Percentiles rank a stretch among this genome's conserved stretches.
Conservation (phyloP, 768 basidiomycete genomes). For the Boletus tylopilopsis region DNA sequence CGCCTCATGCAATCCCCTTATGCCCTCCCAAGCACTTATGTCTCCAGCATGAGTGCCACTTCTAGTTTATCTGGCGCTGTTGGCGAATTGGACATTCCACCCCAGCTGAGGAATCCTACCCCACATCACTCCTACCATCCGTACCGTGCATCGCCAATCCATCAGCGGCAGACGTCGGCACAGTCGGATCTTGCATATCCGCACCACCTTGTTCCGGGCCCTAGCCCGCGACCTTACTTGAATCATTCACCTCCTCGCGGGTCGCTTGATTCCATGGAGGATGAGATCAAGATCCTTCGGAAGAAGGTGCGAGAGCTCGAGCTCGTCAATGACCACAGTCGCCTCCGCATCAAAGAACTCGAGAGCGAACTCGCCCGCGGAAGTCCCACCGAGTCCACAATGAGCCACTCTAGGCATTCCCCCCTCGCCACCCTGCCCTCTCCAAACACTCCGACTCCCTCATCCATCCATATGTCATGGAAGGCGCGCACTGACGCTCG, state of each 20-base stretch:
- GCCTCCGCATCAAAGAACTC: slow-evolving; percentile 45
- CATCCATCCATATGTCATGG: slow-evolving; percentile 56
- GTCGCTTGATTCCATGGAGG: slow-evolving; percentile 33
- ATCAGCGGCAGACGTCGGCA: slow-evolving; percentile 22
- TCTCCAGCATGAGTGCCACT: slow-evolving; percentile 42
- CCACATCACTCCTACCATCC: slow-evolving; percentile 27
- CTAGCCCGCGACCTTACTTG: slow-evolving; percentile 18
- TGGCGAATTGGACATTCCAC: slow-evolving; percentile 46
- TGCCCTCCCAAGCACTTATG: slow-evolving; percentile 31
- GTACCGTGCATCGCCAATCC: slow-evolving; percentile 20
- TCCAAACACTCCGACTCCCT: slow-evolving; percentile 35
- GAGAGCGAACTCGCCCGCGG: slow-evolving; percentile 41
- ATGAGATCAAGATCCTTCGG: slow-evolving; percentile 54
- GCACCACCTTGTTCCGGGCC: slow-evolving; percentile 12
- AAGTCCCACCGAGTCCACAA: slow-evolving; percentile 23
- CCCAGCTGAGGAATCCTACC: slow-evolving; percentile 29
- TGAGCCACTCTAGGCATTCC: slow-evolving; percentile 16
- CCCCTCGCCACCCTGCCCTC: slow-evolving; percentile 14
- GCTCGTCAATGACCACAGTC: slow-evolving; percentile 49
- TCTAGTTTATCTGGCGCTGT: slow-evolving; percentile 61
- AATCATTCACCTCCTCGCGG: slow-evolving; percentile 17
- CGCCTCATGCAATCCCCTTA: slow-evolving; percentile 30
- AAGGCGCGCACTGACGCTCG: slow-evolving; percentile 71
- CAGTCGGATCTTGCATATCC: slow-evolving; percentile 22
- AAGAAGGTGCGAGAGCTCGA: slow-evolving; percentile 63